Conservation (phyloP, 306 rosid genomes). For the Dalbergia cochinchinensis region DNA sequence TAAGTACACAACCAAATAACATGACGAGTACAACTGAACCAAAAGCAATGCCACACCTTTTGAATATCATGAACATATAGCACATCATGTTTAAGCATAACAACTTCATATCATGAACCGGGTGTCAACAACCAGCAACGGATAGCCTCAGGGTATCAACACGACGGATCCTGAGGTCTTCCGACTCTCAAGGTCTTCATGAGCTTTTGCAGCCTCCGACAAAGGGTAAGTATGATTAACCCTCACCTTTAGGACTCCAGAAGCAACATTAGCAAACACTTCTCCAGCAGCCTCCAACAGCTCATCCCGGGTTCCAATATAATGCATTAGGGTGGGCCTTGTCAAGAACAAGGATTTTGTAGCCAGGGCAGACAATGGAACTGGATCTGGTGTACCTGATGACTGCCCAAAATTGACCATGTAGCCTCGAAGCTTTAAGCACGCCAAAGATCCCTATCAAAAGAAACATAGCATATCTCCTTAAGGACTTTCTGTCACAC, state of each 20-base stretch:
- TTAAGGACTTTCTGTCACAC: background rate
- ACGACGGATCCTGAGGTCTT: constrained; percentile 86
- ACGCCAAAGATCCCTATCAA: constrained; percentile 78
- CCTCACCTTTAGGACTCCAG: constrained; percentile 72
- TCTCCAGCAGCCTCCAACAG: constrained; percentile 78
- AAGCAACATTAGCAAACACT: constrained; percentile 65
- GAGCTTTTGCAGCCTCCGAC: constrained; percentile 83
- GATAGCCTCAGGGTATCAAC: constrained; percentile 66
- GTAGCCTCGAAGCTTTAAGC: constrained; percentile 77
- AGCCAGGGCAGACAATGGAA: constrained; percentile 77
- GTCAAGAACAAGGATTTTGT: constrained; percentile 82
- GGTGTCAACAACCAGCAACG: background rate
- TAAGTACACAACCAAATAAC: too few species aligned
- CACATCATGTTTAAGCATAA: background rate
- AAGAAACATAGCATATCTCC: background rate
- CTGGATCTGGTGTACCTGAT: constrained; percentile 86
- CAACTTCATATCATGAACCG: background rate
- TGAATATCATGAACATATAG: too few species aligned
- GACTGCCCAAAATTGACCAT: constrained; percentile 93
- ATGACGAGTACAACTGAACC: too few species aligned
- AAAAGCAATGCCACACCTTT: too few species aligned
- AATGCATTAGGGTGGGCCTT: constrained; percentile 76
- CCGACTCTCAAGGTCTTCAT: constrained; percentile 77
- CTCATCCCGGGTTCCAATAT: constrained; percentile 67
- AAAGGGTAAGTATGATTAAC: constrained; percentile 85